Base-by-base conservation (phyloP, 495 filamentous ascomycete genomes). In the Chaetomium tenue region DNA sequence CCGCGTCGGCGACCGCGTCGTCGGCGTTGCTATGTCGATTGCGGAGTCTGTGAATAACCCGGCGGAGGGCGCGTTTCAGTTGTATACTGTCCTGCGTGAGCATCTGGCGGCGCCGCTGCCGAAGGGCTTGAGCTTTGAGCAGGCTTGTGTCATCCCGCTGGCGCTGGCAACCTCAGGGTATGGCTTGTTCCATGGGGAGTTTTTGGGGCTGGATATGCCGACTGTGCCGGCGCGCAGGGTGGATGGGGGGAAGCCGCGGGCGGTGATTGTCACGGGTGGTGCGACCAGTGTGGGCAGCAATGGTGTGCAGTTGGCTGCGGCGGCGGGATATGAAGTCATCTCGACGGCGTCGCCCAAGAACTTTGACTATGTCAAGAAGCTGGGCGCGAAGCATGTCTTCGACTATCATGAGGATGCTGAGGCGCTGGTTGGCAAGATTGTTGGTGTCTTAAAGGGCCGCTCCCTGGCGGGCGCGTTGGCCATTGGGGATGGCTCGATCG, bases 241-340 rank as follows among this genome's bases (percentile, higher is more conserved):
- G 2, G 15, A 9, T 5, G 40, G 5, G 13, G 40, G 40, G 1
- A 44, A 44, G 40, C 13, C 16, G 13, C 11, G 40, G 13, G 40
- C 40, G 40, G 40, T 44, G 40, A 44, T 44, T 18, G 40, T 44
- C 16, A 44, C 40, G 5, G 40, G 40, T 5, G 40, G 40, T 0
- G 13, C 40, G 40, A 16, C 40, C 5, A 44, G 40, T 44, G 40
- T 18, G 40, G 40, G 40, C 83, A 89, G 13, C 68, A 82, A 82
- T 57, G 85, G 83, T 0, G 86, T 89, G 60, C 88, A 90, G 69
- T 79, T 88, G 18, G 84, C 83, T 5, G 75, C 76, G 0, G 82
- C 83, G 2, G 78, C 86, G 0, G 88, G 88, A 4, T 83, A 83
- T 37, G 81, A 84, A n/a, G 87, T 89, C 3, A 71, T 87, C 58